Evolutionary conservation across 208 protist genomes (phyloP).

Genomic region (Trypanosoma theileri): DNA sequence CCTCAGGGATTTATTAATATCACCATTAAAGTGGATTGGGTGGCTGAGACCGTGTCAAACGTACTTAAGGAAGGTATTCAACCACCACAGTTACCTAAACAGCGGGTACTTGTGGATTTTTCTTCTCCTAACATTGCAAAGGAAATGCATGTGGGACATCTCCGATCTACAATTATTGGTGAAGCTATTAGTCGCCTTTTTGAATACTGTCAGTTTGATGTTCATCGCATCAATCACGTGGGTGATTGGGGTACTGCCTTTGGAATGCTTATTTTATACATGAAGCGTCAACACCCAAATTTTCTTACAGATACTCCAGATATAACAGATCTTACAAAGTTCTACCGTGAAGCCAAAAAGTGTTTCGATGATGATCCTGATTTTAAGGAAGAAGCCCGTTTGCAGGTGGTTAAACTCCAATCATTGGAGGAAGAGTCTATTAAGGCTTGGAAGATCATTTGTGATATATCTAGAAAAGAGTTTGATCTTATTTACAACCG

Average conservation of each 20-base stretch:
- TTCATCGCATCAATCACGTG: conserved; percentile 97
- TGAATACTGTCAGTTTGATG: conserved; percentile 94
- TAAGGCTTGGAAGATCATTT: conserved; percentile 91
- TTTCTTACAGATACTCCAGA: conserved; percentile 84
- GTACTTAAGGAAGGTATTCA: conserved; percentile 66
- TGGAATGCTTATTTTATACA: conserved; percentile 97
- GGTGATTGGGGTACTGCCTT: conserved; percentile 99
- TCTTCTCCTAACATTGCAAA: conserved; percentile 99
- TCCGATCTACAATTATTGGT: conserved; percentile 98
- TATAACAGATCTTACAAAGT: conserved; percentile 93
- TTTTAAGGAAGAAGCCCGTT: conserved; percentile 91
- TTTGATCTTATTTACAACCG: conserved; percentile 93
- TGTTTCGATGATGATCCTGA: conserved; percentile 93
- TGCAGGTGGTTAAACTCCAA: conserved; percentile 93
- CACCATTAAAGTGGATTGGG: conserved; percentile 64
- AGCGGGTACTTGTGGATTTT: conserved; percentile 95
- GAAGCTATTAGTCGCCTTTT: conserved; percentile 93
- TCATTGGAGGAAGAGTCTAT: conserved; percentile 76
- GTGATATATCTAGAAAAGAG: conserved; percentile 91
- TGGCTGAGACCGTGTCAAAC: conserved; percentile 45
- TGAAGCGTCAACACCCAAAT: conserved; percentile 93
- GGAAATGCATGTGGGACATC: conserved; percentile 98
- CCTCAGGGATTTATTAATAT: conserved; percentile 95
- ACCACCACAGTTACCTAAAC: conserved; percentile 58
- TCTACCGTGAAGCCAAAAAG: conserved; percentile 95